Evolutionary conservation across 2,329 filamentous ascomycete genomes (phyloP), one percentile per base, ranked within the genome.

Genomic region (Plenodomus tracheiphilus): DNA sequence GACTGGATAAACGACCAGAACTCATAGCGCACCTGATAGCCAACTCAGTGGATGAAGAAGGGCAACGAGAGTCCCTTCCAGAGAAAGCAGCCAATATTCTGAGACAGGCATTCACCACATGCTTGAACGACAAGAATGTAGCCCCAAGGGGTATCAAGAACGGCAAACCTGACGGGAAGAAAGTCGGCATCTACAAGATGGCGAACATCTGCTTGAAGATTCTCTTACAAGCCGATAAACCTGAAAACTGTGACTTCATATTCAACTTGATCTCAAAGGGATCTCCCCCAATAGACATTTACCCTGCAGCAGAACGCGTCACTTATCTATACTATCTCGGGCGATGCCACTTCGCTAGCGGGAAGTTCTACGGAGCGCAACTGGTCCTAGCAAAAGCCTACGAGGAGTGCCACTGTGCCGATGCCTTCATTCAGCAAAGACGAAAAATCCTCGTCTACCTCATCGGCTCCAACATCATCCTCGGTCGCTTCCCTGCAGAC

Each of bases 311-410:
- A 5, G 89, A 97, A 68, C 85, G 91, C 41, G 91, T 96, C 42
- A 96, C 91, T 3, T 97, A 92, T 62, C 85, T 97, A 13, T 97
- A 96, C 75, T 96, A 96, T 68, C 85, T 97, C 5, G 93, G 93
- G 16, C 87, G 91, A 49, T 97, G 93, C 74, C 85, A 92, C 65
- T 91, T 96, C 69, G 85, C 89, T 55, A 92, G 90, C 70, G 88
- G 85, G 58, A 87, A 96, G 67, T 96, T 91, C 71, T 84, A 83
- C 53, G 85, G 88, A 20, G 91, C 92, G 0, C 84, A 87, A 43
- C 77, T 84, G 41, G 90, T 87, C 30, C 77, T 97, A 6, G 83
- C 95, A 64, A 81, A 86, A 20, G 90, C 93, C 2, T 97, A 96
- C 71, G 75, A 86, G 42, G 87, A 95, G 71, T 89, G 89, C 57